These are phyloP conservation scores for Microstegium vimineum DNA, from an alignment of 176 grass and related monocot species.

Conservation along the genomic window DNA sequence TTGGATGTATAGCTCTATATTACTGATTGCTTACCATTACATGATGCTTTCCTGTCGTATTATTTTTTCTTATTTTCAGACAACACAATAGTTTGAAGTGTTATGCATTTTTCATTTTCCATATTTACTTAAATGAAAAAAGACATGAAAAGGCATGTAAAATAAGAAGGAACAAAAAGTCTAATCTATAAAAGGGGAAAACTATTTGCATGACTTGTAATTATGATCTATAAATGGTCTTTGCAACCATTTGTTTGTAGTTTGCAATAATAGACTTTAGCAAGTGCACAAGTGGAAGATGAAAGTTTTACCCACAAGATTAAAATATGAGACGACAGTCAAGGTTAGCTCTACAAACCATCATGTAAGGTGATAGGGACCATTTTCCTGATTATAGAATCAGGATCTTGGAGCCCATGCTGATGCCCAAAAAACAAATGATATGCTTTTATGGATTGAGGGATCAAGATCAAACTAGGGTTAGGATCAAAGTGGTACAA, in stretches of 20 bases:
- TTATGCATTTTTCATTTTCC: background rate
- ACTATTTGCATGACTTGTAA: background rate
- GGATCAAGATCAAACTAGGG: background rate
- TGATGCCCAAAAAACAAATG: background rate
- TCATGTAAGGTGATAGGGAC: background rate
- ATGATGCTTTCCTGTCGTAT: background rate
- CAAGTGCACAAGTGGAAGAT: background rate
- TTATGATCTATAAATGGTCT: background rate
- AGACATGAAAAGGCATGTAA: constrained; percentile 9
- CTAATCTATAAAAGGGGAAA: background rate
- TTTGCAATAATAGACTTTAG: background rate
- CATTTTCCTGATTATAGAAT: background rate
- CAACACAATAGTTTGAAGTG: background rate
- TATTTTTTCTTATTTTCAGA: background rate
- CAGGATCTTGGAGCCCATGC: background rate
- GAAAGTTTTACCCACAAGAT: background rate
- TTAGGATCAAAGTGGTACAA: background rate
- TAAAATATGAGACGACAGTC: background rate
- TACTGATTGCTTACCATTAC: background rate
- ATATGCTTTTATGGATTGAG: background rate
- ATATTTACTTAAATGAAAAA: background rate
- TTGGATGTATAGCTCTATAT: background rate
- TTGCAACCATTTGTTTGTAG: background rate
- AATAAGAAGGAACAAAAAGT: constrained; percentile 9
- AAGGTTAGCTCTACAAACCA: background rate